These are phyloP conservation scores for Chrysoporthe cubensis DNA, from an alignment of 2,329 filamentous ascomycete genomes.

Conservation along the genomic window DNA sequence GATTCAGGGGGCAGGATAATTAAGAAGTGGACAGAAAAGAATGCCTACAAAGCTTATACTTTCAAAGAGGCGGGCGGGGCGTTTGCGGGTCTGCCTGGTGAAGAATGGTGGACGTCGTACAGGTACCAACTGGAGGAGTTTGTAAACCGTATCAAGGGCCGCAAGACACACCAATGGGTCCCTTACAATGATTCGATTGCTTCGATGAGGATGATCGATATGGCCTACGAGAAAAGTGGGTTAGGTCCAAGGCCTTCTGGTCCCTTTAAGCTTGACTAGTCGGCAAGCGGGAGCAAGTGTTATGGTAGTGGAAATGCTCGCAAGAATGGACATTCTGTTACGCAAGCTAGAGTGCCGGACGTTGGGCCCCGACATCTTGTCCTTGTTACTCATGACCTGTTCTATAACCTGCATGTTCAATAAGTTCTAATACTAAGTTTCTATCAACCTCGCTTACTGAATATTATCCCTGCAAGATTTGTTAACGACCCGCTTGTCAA, in stretches of 20 bases:
- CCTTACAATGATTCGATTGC: conserved; percentile 40
- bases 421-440: neutral
- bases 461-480: conserved; percentile 4
- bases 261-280: neutral
- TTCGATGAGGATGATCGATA: conserved; percentile 46
- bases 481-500: conserved; percentile 48
- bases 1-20: conserved; percentile 26
- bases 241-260: conserved; percentile 31
- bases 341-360: too few relatives aligned
- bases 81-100: conserved; percentile 33
- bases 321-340: neutral
- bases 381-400: neutral
- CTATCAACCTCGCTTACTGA: conserved; percentile 30
- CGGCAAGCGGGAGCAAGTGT: too few relatives aligned
- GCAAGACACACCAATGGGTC: conserved; percentile 42
- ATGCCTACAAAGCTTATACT: conserved; percentile 40
- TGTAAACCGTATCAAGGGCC: conserved; percentile 47
- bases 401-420: neutral
- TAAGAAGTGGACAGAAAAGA: conserved; percentile 32
- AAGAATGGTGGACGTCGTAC: conserved; percentile 49
- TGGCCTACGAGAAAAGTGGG: conserved; percentile 42
- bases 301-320: too few relatives aligned
- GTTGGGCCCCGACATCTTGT: neutral
- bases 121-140: conserved; percentile 53
- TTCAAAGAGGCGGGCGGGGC: conserved; percentile 37